Base-by-base conservation (phyloP, 257 asterid species). In the Nicotiana knightiana region DNA sequence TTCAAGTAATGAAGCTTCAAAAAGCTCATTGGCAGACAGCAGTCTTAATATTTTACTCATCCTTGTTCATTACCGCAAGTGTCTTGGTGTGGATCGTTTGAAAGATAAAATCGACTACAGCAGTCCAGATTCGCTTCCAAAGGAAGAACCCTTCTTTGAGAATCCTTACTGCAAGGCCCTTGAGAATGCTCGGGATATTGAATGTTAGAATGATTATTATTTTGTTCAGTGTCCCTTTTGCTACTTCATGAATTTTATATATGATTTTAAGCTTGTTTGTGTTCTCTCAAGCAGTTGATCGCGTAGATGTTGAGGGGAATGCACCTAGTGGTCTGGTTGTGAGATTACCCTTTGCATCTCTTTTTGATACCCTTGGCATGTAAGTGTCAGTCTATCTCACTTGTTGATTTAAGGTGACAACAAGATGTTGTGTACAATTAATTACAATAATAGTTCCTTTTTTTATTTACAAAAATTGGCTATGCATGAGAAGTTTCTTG, bases 301-400 rank as follows among this genome's bases (percentile, higher is more conserved):
- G 97, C 33, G 71, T 70, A 21, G 99, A 96, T 83, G 85, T 90
- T 77, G 97, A 96, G 89, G 98, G 96, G 80, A 91, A 94, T 86
- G 93, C 88, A 46, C 91, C 83, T 54, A 81, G 78, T 90, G 95
- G 91, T 79, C 89, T 92, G 26, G 91, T 90, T 77, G 90, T 90
- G 83, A 94, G 97, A 85, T 80, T 96, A 75, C 96, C 99, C 80
- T 96, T 96, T 84, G 97, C 99, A 58, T 92, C 98, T 85, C 93
- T 96, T n/a, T 93, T 91, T 85, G 99, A 94, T 89, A 89, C 92
- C 58, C 97, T 94, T 84, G 95, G 98, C 92, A 85, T 88, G 99
- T 95, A 82, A 93, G 98, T 81, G 26, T 73, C 15, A 13, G 16
- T 28, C 63, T 73, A 24, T 71, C 15, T 73, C 61, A 48, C 62